Conservation (phyloP, 805 yeast species). For the Candida stauntonica region DNA sequence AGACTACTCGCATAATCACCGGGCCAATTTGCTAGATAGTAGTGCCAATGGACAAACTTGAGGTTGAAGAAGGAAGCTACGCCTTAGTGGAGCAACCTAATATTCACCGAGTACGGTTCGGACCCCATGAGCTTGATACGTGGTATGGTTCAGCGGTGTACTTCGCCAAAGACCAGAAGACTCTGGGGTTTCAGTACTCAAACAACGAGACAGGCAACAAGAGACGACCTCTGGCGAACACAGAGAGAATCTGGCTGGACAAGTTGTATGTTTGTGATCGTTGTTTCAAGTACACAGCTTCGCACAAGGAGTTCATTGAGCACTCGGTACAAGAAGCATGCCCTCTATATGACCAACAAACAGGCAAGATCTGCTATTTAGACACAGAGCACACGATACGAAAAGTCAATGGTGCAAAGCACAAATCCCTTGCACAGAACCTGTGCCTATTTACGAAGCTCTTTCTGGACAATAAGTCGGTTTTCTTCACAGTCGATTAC, state of each 20-base stretch:
- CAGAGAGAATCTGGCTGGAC: slow-evolving; percentile 47
- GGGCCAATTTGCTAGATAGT: neutral
- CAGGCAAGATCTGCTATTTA: slow-evolving; percentile 69
- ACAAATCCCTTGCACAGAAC: slow-evolving; percentile 72
- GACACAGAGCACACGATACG: slow-evolving; percentile 55
- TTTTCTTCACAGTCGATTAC: slow-evolving; percentile 71
- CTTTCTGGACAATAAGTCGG: slow-evolving; percentile 84
- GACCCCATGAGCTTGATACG: slow-evolving; percentile 62
- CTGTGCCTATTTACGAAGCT: slow-evolving; percentile 81
- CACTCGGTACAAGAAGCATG: slow-evolving; percentile 57
- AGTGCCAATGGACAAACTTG: slow-evolving; percentile 22
- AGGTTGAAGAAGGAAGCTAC: slow-evolving; percentile 42
- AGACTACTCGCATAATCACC: neutral
- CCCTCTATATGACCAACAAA: slow-evolving; percentile 36
- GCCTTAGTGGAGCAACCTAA: slow-evolving; percentile 63
- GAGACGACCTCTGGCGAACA: slow-evolving; percentile 6
- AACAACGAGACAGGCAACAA: slow-evolving; percentile 14
- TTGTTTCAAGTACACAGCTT: slow-evolving; percentile 78
- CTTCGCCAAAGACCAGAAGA: slow-evolving; percentile 46
- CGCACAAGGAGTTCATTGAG: slow-evolving; percentile 35
- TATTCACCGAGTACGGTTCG: slow-evolving; percentile 61
- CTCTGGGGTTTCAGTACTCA: slow-evolving; percentile 40
- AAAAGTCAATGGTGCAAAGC: slow-evolving; percentile 61
- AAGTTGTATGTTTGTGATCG: slow-evolving; percentile 67
- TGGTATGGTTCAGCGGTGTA: slow-evolving; percentile 90